phyloP scores from a whole-genome alignment of 225 moss, liverwort and hornwort species.

The Rhytidiadelphus loreus region DNA sequence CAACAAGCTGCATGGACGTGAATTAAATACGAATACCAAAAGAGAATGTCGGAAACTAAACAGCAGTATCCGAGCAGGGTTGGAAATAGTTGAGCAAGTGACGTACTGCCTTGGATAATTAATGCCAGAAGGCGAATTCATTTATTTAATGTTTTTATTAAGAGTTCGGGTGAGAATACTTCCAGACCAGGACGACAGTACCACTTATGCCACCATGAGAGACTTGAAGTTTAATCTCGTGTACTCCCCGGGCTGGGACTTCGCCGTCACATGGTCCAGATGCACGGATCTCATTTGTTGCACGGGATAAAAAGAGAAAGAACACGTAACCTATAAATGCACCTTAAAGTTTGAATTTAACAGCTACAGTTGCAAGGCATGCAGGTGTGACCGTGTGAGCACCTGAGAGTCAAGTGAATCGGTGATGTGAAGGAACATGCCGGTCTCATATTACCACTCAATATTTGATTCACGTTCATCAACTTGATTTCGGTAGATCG shows the following conservation, averaged over 20 bases:
- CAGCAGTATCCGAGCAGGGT: not conserved
- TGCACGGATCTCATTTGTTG: not conserved
- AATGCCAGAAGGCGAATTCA: not conserved
- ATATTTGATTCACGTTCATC: not conserved
- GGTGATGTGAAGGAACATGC: not conserved
- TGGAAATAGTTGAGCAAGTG: not conserved
- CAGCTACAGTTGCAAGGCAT: not conserved
- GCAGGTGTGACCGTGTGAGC: not conserved
- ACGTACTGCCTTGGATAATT: not conserved
- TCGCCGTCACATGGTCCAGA: conserved; percentile 33
- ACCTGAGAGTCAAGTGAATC: not conserved
- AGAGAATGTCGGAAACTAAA: conserved; percentile 4
- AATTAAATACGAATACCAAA: not conserved
- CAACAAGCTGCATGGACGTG: not conserved
- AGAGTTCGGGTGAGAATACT: not conserved
- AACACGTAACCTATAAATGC: not conserved
- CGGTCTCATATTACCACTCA: not conserved
- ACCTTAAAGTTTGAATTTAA: not conserved
- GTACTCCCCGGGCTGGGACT: conserved; percentile 32
- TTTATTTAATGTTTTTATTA: not conserved
- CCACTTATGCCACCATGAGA: conserved; percentile 42
- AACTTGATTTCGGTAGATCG: conserved; percentile 8
- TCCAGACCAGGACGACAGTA: conserved; percentile 30
- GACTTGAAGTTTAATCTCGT: conserved; percentile 8
- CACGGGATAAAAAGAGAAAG: not conserved